Conservation (phyloP, 1,139 yeast genomes). For the Trichomonascaceae sp. region DNA sequence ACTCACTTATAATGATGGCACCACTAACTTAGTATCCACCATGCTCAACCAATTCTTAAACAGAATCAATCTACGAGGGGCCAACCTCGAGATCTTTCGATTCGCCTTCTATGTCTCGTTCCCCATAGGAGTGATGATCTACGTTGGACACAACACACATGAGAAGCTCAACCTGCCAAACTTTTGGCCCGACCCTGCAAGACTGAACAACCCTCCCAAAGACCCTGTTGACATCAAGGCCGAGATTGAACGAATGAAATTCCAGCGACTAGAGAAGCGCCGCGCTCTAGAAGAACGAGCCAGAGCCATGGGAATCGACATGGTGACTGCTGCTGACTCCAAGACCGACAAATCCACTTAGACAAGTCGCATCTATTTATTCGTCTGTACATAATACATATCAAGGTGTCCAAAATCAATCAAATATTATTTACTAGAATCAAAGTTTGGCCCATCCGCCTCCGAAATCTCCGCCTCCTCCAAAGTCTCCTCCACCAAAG, state of each 20-base stretch:
- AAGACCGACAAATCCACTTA: too few species aligned
- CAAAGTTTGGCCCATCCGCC: background rate
- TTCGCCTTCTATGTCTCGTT: constrained; percentile 78
- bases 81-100: constrained; percentile 49
- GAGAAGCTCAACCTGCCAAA: constrained; percentile 85
- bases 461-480: background rate
- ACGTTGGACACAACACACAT: constrained; percentile 83
- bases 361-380: too few species aligned
- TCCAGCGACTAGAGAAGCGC: constrained; percentile 62
- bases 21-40: too few species aligned
- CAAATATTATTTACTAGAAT: too few species aligned
- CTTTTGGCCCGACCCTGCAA: constrained; percentile 93
- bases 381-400: too few species aligned
- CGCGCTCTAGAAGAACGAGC: constrained; percentile 62
- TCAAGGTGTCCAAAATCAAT: too few species aligned
- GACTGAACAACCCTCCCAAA: constrained; percentile 80
- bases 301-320: constrained; percentile 38
- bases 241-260: constrained; percentile 74
- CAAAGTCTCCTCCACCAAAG: background rate
- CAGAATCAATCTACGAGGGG: constrained; percentile 17
- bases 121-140: constrained; percentile 83
- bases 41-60: constrained; percentile 2
- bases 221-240: constrained; percentile 88
- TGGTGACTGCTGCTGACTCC: constrained; percentile 2
- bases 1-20: too few species aligned